Evolutionary conservation across 306 rosid species (phyloP).

Genomic region (Trichosanthes truncata): DNA sequence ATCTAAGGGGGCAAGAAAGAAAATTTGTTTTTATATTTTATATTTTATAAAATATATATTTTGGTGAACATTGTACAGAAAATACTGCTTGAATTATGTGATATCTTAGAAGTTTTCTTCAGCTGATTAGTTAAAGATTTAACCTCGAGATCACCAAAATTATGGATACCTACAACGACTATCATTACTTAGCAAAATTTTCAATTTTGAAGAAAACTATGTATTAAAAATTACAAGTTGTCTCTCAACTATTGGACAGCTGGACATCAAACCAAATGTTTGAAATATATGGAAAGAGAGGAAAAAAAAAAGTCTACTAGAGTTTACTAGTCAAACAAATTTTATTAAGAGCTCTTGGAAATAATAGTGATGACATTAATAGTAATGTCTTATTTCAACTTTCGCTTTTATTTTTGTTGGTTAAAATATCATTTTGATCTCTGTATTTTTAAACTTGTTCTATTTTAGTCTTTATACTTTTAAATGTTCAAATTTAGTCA

Average conservation of each 20-base stretch:
- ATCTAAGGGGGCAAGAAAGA: not conserved
- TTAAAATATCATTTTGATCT: no score
- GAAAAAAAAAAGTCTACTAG: not conserved
- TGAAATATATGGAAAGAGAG: not conserved
- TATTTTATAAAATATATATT: not conserved
- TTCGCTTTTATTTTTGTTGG: not conserved
- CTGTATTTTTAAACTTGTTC: no score
- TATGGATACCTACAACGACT: not conserved
- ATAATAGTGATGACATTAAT: not conserved
- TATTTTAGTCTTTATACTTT: no score
- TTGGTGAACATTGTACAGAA: not conserved
- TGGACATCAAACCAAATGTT: conserved; percentile 38
- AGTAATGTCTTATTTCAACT: not conserved
- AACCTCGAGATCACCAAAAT: conserved; percentile 2
- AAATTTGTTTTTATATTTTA: no score
- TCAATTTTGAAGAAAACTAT: conserved; percentile 17
- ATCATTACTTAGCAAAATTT: conserved; percentile 3
- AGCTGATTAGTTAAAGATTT: not conserved
- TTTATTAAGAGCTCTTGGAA: not conserved
- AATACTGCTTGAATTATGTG: not conserved
- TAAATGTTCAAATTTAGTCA: no score
- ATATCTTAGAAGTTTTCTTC: not conserved
- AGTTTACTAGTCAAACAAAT: not conserved
- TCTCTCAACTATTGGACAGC: conserved; percentile 59
- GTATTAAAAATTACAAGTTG: conserved; percentile 36